A percentile compares a stretch with the other conserved stretches of the same genome.
Evolutionary conservation across 164 flowering plant genomes (phyloP).

Genomic region (Nelumbo lutea): DNA sequence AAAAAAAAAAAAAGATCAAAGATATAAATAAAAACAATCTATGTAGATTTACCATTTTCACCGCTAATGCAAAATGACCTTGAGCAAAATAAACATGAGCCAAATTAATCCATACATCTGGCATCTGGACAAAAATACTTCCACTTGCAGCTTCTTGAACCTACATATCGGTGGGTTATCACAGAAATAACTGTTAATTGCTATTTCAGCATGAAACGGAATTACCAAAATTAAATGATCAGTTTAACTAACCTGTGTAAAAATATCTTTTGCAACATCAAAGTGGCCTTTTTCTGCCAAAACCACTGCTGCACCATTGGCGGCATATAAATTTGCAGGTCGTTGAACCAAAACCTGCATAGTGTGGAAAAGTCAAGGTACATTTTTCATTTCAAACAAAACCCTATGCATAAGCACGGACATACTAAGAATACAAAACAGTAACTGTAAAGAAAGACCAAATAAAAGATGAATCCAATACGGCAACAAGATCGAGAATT

Average conservation of each 20-base stretch:
- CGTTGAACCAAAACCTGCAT: conserved; percentile 72
- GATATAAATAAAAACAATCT: not conserved
- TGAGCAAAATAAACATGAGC: conserved; percentile 98
- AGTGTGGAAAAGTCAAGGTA: not conserved
- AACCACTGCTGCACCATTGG: conserved; percentile 91
- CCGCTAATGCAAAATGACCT: conserved; percentile 89
- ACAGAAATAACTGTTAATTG: not conserved
- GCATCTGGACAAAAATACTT: conserved; percentile 88
- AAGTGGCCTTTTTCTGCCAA: conserved; percentile 97
- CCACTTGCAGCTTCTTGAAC: conserved; percentile 99
- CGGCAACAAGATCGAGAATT: too few relatives aligned
- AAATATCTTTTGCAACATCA: conserved; percentile 88
- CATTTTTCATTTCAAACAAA: not conserved
- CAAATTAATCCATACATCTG: conserved; percentile 95
- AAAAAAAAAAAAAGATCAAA: not conserved
- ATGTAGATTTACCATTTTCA: conserved; percentile 64
- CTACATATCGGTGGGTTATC: conserved; percentile 26
- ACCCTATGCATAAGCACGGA: not conserved
- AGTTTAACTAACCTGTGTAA: conserved; percentile 61
- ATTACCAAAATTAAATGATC: too few relatives aligned
- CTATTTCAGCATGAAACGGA: not conserved
- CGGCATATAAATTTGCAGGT: conserved; percentile 83
- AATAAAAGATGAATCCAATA: too few relatives aligned
- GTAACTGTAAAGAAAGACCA: not conserved
- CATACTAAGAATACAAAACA: not conserved